A percentile compares a stretch with the other conserved stretches of the same genome.
Conservation (phyloP, 768 basidiomycete genomes). For the Amanita phalloides region DNA sequence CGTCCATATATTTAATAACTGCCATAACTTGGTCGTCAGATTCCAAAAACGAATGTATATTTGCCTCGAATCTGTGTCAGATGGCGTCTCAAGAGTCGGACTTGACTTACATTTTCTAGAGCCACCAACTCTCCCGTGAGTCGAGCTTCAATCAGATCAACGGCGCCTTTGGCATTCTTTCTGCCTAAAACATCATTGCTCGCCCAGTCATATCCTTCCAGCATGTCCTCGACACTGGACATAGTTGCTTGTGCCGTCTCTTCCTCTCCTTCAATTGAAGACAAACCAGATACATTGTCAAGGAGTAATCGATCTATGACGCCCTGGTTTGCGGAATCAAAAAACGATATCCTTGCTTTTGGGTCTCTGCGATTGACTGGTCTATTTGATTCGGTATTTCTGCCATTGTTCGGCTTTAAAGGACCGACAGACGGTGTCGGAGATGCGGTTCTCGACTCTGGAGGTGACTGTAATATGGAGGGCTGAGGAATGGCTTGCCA, state of each 20-base stretch:
- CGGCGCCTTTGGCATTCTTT: conserved; percentile 58
- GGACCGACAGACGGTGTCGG: conserved; percentile 16
- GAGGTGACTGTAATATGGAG: conserved; percentile 12
- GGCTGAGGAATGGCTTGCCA: background rate
- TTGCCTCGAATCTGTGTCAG: conserved; percentile 48
- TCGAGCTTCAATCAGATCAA: conserved; percentile 87
- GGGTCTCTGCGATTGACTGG: conserved; percentile 34
- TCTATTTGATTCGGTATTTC: conserved; percentile 19
- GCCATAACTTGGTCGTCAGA: conserved; percentile 83
- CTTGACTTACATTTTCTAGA: conserved; percentile 66
- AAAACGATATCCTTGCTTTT: conserved; percentile 71
- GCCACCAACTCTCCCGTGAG: conserved; percentile 86
- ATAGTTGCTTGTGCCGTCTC: conserved; percentile 76
- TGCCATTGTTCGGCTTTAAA: conserved; percentile 19
- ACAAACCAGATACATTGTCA: conserved; percentile 24
- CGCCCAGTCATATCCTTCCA: conserved; percentile 98
- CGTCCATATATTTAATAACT: conserved; percentile 84
- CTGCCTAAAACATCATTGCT: conserved; percentile 65
- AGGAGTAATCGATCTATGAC: conserved; percentile 60
- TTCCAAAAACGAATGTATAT: conserved; percentile 95
- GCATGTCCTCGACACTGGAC: conserved; percentile 93
- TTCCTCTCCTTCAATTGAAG: conserved; percentile 51
- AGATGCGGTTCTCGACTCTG: conserved; percentile 13
- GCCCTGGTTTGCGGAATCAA: conserved; percentile 70
- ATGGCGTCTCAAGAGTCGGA: background rate